Evolutionary conservation across 2,329 filamentous ascomycete genomes (phyloP), one percentile per base, ranked within the genome.

Genomic region (Ophiostoma ulmi): DNA sequence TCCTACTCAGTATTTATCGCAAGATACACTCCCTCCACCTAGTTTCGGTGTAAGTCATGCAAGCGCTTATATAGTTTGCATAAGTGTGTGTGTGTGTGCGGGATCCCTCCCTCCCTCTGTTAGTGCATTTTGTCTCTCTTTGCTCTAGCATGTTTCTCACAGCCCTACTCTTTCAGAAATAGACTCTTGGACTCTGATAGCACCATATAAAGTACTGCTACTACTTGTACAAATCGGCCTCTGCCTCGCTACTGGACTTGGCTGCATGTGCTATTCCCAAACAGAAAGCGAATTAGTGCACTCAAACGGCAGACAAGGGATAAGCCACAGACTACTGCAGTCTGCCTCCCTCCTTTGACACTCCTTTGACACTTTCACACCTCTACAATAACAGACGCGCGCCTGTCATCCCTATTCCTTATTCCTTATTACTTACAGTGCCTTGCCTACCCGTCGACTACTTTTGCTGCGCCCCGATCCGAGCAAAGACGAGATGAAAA

Each of bases 401-500:
- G 52, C 52, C 52, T 58, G 52, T 58, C 52, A 20, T 31, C 31
- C 31, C 31, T 3, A 31, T 31, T 31, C 31, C 31, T 31, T 3
- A 31, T 3, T 31, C 2, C 3, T 31, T 31, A 31, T 31, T n/a
- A n/a, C 7, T 17, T 17, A 44, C 14, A 13, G 8, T 67, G 38
- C 39, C 13, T 55, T 11, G 2, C 39, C 52, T 44, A n/a, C 13
- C 22, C n/a, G 44, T 48, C 14, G 44, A 5, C 17, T 52, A 61
- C 39, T 8, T 38, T 8, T 71, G 67, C 70, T 71, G 70, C 70
- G 70, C 70, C 70, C 61, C 67, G 70, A 69, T 71, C 66, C n/a
- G 58, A 64, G 65, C 38, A 52, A 39, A 64, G 67, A 58, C 44
- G 39, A 69, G 70, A 69, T 68, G 70, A 68, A 71, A 71, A 55